Conservation (phyloP, 2,329 filamentous ascomycete species). For the Elsinoe arachidis region DNA sequence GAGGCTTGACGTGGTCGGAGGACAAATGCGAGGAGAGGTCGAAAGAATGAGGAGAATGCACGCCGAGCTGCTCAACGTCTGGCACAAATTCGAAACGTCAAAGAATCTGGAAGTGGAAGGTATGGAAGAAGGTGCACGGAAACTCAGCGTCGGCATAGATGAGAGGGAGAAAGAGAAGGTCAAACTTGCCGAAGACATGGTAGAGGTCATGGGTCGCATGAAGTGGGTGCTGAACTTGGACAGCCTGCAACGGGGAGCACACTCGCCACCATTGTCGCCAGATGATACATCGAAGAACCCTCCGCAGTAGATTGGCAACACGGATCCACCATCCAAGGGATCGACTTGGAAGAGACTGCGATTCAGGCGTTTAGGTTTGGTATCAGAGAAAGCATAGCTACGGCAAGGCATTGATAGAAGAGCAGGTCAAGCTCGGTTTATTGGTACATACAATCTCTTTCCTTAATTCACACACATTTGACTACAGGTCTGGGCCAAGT, state of each 20-base stretch:
- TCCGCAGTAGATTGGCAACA: neutral
- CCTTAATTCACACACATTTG: neutral
- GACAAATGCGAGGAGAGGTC: constrained; percentile 64
- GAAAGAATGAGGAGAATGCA: constrained; percentile 53
- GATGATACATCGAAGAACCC: neutral
- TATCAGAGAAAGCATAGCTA: neutral
- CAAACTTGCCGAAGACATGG: constrained; percentile 48
- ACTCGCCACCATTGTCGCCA: constrained; percentile 10
- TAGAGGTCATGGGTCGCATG: constrained; percentile 57
- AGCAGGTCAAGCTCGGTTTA: constrained; percentile 1
- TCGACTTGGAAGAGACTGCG: neutral
- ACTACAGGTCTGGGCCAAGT: neutral
- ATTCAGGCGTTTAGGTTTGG: neutral
- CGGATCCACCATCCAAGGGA: neutral
- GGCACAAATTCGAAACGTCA: constrained; percentile 55
- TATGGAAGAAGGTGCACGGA: constrained; percentile 50
- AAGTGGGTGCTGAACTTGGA: constrained; percentile 54
- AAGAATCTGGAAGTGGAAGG: constrained; percentile 53
- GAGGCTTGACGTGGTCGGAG: constrained; percentile 58
- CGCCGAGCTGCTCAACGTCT: constrained; percentile 50
- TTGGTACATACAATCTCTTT: constrained; percentile 4
- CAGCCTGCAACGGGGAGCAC: constrained; percentile 3
- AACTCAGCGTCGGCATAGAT: constrained; percentile 48
- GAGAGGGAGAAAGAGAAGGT: constrained; percentile 55
- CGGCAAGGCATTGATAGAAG: constrained; percentile 8